Evolutionary conservation across 2,329 filamentous ascomycete genomes (phyloP), one percentile per base, ranked within the genome.

Genomic region (Cladorrhinum sp.): DNA sequence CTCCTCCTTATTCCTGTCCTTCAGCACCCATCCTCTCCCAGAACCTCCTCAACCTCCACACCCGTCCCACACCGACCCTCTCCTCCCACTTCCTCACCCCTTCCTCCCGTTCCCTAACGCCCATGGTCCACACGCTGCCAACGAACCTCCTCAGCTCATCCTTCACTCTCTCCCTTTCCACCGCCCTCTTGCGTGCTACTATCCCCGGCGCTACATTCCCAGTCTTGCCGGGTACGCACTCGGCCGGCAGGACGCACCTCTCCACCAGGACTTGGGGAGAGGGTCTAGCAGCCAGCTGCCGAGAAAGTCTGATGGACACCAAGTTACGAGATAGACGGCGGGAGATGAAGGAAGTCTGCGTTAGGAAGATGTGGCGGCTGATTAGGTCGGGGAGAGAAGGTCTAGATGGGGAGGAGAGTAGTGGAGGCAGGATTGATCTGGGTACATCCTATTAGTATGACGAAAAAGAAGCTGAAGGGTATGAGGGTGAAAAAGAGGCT

Each of bases 121-220:
- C 78, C 20, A 81, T 75, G 45, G 73, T 76, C 81, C 81, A 85
- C 24, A 82, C 81, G n/a, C 72, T 75, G 27, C 81, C 87, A 2
- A 91, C 79, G 85, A 87, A 90, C 12, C 80, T 78, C 38, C 87
- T 75, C 62, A 91, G 72, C 16, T 80, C 80, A 67, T 91, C 87
- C 70, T 90, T 90, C 49, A 91, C 78, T 62, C 79, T 79, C 74
- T 90, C 86, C 66, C 82, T 81, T 74, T 91, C 88, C 16, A 91
- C 79, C 12, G 81, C 82, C 58, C 84, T 78, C 68, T 84, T 83
- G 64, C 80, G 79, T 25, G 85, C 85, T n/a, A 89, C 82, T 32
- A 90, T 74, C 0, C 78, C 81, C 0, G 86, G 86, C 0, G 85
- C 83, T 1, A 89, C 77, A 23, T 57, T 71, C 70, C 62, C 72